Evolutionary conservation across 2,329 filamentous ascomycete genomes (phyloP).

Genomic region (Grosmannia huntii): DNA sequence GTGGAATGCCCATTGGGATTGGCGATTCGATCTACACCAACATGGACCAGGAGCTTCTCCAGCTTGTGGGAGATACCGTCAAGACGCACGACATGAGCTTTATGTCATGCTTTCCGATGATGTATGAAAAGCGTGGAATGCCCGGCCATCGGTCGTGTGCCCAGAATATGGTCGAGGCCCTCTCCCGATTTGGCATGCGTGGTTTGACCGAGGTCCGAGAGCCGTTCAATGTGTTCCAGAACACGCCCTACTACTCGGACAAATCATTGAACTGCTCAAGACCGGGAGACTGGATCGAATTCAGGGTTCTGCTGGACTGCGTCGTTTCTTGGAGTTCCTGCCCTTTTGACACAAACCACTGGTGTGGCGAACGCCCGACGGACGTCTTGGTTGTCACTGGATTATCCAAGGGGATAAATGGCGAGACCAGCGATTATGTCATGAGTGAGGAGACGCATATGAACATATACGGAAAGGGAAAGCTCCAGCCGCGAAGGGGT

Average conservation of each 20-base stretch:
- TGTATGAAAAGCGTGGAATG: neutral
- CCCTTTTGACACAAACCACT: neutral
- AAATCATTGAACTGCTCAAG: neutral
- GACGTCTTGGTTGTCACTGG: neutral
- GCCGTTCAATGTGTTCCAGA: neutral
- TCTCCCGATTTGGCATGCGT: neutral
- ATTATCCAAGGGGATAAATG: neutral
- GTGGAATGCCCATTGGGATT: neutral
- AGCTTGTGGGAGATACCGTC: neutral
- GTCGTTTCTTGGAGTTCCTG: neutral
- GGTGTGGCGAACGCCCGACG: neutral
- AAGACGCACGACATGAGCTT: neutral
- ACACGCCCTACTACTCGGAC: neutral
- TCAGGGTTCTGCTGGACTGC: neutral
- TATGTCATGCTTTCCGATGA: neutral
- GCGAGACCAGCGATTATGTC: neutral
- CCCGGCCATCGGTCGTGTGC: neutral
- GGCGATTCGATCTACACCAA: neutral
- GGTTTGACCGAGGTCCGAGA: neutral
- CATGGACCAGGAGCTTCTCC: neutral
- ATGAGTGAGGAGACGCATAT: neutral
- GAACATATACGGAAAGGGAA: neutral
- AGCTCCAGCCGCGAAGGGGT: neutral
- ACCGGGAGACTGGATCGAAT: neutral
- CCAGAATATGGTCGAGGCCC: neutral